phyloP scores from a whole-genome alignment of 208 protist genomes.

The Trypanosoma lewisi region DNA sequence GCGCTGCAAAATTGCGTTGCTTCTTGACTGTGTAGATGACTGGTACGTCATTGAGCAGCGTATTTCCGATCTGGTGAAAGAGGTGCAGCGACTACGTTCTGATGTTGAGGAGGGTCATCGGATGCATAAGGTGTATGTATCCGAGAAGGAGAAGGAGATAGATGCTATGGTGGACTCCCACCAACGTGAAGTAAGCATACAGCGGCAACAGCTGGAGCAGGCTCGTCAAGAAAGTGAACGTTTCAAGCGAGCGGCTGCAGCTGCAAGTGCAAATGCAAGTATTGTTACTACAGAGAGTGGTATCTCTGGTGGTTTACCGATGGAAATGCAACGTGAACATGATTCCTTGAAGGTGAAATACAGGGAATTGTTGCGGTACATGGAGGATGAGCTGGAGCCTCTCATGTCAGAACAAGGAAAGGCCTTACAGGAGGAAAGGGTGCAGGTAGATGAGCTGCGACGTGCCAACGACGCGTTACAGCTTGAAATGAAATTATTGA shows the following conservation, averaged over 20 bases:
- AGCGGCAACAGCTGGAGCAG: constrained; percentile 15
- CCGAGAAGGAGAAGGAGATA: constrained; percentile 19
- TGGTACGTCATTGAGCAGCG: constrained; percentile 41
- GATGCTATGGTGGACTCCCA: constrained; percentile 16
- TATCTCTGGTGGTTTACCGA: background rate
- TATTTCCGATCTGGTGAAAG: constrained; percentile 14
- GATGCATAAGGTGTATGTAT: constrained; percentile 15
- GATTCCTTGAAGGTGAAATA: constrained; percentile 31
- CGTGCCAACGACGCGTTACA: constrained; percentile 13
- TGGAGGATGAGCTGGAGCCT: constrained; percentile 40
- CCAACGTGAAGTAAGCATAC: constrained; percentile 18
- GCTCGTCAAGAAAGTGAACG: constrained; percentile 19
- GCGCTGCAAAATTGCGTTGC: constrained; percentile 22
- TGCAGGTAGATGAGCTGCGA: constrained; percentile 3
- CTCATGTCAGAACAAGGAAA: constrained; percentile 30
- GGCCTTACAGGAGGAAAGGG: constrained; percentile 15
- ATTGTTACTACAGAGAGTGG: background rate
- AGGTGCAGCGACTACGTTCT: constrained; percentile 9
- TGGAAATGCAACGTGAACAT: constrained; percentile 10
- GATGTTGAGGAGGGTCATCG: constrained; percentile 15
- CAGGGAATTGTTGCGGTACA: constrained; percentile 28
- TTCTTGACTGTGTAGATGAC: constrained; percentile 55
- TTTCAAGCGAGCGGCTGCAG: constrained; percentile 14
- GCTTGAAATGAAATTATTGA: constrained; percentile 11
- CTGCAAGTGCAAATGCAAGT: background rate